Base-by-base conservation (phyloP, 2,329 filamentous ascomycete genomes). In the Stachybotrys echinatus region DNA sequence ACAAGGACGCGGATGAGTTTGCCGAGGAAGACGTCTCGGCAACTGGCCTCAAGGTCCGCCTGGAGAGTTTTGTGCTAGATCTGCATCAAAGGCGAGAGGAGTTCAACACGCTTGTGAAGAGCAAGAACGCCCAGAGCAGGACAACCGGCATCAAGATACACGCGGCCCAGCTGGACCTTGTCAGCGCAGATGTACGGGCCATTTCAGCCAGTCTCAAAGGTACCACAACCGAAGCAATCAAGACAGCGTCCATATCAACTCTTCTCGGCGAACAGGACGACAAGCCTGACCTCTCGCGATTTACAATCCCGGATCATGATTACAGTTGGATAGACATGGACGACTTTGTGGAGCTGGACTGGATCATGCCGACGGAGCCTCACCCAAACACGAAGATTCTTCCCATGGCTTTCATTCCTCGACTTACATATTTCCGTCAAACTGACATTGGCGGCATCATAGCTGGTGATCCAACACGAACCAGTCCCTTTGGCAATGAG, bases 321-420 rank as follows among this genome's bases (percentile, higher is more conserved):
- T 85, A 91, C 58, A 91, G 87, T 49, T 99, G 94, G 94, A 92
- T 99, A 54, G 94, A 99, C 62, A 97, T 99, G 91, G 94, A 99
- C 64, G 94, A 99, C 65, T 99, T 99, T 68, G 92, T 99, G 23
- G 94, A 99, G 66, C 74, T 99, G 20, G 95, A 96, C 65, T 97
- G 92, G 92, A 92, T 96, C 48, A 71, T 96, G 21, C 92, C 92
- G 1, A 87, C 89, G 14, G 89, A 95, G 62, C 83, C 87, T 27
- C 95, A 96, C 57, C 92, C 92, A 1, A 87, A 95, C 57, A 97
- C 92, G 1, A 92, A 94, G 66, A 99, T 99, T 43, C 71, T 99
- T 48, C 95, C 95, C 0, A 78, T 99, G 8, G 92, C 89, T 0
- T 97, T 86, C 61, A 89, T 92, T 19, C 95, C 94, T n/a, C 83